Conservation (phyloP, 768 basidiomycete genomes). For the Termitomyces sp. region DNA sequence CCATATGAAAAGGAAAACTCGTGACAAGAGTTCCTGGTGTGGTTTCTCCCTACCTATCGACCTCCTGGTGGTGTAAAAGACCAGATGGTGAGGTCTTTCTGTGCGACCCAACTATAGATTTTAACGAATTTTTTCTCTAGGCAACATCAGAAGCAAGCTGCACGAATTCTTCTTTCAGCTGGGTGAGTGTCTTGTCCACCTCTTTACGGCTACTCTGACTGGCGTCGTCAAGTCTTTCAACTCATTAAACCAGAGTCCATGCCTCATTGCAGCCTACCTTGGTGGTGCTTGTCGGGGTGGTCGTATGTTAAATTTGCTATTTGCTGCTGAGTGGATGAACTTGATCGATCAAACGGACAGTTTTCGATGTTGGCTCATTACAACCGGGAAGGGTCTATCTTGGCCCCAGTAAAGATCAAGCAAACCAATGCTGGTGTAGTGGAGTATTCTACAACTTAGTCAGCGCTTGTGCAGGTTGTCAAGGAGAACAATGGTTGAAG, state of each 20-base stretch:
- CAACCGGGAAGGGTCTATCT: slow-evolving; percentile 28
- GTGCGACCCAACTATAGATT: background rate
- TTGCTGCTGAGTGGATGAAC: background rate
- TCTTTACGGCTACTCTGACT: background rate
- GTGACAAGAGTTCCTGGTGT: background rate
- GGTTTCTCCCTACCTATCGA: background rate
- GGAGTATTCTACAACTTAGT: slow-evolving; percentile 51
- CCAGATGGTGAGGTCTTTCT: slow-evolving; percentile 10
- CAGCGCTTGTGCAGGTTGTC: slow-evolving; percentile 50
- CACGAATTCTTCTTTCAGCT: slow-evolving; percentile 1
- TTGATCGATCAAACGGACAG: slow-evolving; percentile 19
- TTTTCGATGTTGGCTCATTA: slow-evolving; percentile 32
- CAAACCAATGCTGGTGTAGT: slow-evolving; percentile 47
- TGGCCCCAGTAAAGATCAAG: slow-evolving; percentile 29
- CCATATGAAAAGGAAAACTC: background rate
- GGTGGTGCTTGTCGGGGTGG: slow-evolving; percentile 37
- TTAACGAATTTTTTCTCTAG: slow-evolving; percentile 7
- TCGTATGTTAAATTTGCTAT: slow-evolving; percentile 20
- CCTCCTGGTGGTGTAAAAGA: background rate
- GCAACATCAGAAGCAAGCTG: slow-evolving; percentile 17
- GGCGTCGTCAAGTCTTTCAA: slow-evolving; percentile 33
- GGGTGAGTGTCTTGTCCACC: slow-evolving; percentile 5
- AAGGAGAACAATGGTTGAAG: slow-evolving; percentile 30
- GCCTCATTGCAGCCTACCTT: slow-evolving; percentile 38
- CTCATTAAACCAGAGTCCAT: slow-evolving; percentile 36